Base-by-base conservation (phyloP, 2,329 filamentous ascomycete genomes). In the Alternaria gansuensis region DNA sequence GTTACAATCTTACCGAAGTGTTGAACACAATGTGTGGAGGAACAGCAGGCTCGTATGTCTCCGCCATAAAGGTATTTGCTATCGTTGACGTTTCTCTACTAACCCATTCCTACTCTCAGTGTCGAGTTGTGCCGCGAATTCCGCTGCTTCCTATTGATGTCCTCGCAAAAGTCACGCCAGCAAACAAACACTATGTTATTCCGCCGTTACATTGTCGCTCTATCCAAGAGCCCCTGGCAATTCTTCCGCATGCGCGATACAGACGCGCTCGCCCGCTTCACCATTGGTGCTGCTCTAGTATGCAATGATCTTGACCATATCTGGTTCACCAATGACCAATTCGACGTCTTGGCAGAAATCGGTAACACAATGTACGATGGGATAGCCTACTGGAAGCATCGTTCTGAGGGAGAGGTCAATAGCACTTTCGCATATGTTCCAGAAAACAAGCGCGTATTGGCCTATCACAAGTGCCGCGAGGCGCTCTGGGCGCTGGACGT, bases 191-290 rank as follows among this genome's bases (percentile, higher is more conserved):
- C 50, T 3, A 51, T 70, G 40, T 61, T 75, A 4, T 77, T 77
- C 57, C 60, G 62, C 0, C 66, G 69, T 29, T 77, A 78, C 44
- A 64, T 67, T 13, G 63, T 68, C 23, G 66, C 64, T 3, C 64
- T 78, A 4, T 66, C 69, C 2, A 41, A 54, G 5, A 66, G 62
- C 0, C 75, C 75, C 0, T 44, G 61, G 48, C 51, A 59, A 13
- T 58, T 71, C 70, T 77, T 77, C 66, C 74, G 75, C 9, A 52
- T 77, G 39, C 72, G 75, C 3, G 75, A 78, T 54, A 66, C 67
- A 17, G 75, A 78, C 54, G 74, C 73, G 6, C 65, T 78, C 1
- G 66, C 61, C 8, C 69, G 75, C 24, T 77, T 75, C 62, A 71
- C 73, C 5, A 71, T 77, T 23, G 73, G 68, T 7, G 65, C 64